Evolutionary conservation across 202 grass and related monocot species (phyloP).

Genomic region (Setaria viridis): DNA sequence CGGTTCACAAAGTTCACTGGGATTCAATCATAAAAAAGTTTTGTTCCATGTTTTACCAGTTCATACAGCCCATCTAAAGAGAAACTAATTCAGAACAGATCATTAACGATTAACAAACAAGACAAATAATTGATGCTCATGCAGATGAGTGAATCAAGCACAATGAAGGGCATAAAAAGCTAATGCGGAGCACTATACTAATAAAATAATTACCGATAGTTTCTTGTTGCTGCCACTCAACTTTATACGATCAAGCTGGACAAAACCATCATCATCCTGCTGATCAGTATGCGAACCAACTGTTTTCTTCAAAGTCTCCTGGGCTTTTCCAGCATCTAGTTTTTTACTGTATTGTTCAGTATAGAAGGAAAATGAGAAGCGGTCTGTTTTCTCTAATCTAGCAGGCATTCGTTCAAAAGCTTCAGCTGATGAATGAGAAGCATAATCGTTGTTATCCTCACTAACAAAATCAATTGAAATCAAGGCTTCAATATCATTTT

Average conservation of each 20-base stretch:
- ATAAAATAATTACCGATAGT: constrained; percentile 61
- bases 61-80: constrained; percentile 30
- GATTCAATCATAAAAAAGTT: constrained; percentile 9
- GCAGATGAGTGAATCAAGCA: constrained; percentile 17
- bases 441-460: constrained; percentile 36
- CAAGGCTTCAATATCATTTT: constrained; percentile 65
- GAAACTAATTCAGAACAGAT: constrained; percentile 18
- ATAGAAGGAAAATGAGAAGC: constrained; percentile 79
- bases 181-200: constrained; percentile 26
- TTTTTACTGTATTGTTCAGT: constrained; percentile 63
- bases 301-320: constrained; percentile 53
- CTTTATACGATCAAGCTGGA: constrained; percentile 76
- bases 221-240: constrained; percentile 68
- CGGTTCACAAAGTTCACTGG: background rate
- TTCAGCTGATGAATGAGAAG: constrained; percentile 38
- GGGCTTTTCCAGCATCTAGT: constrained; percentile 40
- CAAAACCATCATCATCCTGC: constrained; percentile 62
- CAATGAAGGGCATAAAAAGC: constrained; percentile 27
- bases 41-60: constrained; percentile 1
- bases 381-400: constrained; percentile 79
- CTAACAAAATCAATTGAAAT: constrained; percentile 57
- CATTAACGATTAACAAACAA: constrained; percentile 14
- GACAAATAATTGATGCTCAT: constrained; percentile 14
- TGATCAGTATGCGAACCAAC: constrained; percentile 40
- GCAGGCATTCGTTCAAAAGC: constrained; percentile 73